phyloP scores from a whole-genome alignment of 495 filamentous ascomycete genomes.

The Clohesyomyces aquaticus region DNA sequence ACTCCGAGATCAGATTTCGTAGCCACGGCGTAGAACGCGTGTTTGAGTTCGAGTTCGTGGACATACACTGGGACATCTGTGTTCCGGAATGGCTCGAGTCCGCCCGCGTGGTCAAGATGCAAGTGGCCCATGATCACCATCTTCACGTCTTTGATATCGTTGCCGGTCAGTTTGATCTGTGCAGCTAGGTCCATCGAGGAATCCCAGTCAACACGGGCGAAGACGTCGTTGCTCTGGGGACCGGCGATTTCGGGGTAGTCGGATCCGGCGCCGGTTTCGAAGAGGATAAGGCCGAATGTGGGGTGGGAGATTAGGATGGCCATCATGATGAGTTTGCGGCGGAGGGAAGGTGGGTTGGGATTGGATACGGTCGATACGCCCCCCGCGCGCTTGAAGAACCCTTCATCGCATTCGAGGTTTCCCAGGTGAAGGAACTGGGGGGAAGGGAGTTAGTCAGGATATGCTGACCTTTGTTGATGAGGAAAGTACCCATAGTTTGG shows the following conservation, averaged over 20 bases:
- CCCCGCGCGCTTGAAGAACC: slow-evolving; percentile 36
- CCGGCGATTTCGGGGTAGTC: slow-evolving; percentile 51
- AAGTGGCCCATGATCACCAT: slow-evolving; percentile 59
- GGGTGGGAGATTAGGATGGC: slow-evolving; percentile 58
- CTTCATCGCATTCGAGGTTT: slow-evolving; percentile 42
- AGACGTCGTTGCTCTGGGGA: slow-evolving; percentile 52
- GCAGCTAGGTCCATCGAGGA: slow-evolving; percentile 51
- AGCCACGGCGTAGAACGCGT: slow-evolving; percentile 54
- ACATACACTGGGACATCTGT: slow-evolving; percentile 58
- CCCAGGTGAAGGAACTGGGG: slow-evolving; percentile 37
- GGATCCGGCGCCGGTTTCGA: slow-evolving; percentile 56
- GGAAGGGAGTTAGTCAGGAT: neutral
- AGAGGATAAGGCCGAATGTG: slow-evolving; percentile 55
- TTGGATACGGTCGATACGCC: slow-evolving; percentile 36
- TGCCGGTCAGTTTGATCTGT: slow-evolving; percentile 54
- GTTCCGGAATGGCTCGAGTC: slow-evolving; percentile 55
- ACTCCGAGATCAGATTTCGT: slow-evolving; percentile 51
- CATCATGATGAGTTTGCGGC: slow-evolving; percentile 52
- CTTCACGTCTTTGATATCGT: slow-evolving; percentile 57
- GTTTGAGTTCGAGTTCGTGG: slow-evolving; percentile 56
- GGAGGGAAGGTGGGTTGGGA: slow-evolving; percentile 35
- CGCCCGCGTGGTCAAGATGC: slow-evolving; percentile 60
- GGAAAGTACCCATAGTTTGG: slow-evolving; percentile 44
- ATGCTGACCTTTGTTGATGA: neutral
- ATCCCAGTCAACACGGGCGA: slow-evolving; percentile 52